Evolutionary conservation across 192 early-diverging fungal species (phyloP).

Genomic region (Coemansia sp.): DNA sequence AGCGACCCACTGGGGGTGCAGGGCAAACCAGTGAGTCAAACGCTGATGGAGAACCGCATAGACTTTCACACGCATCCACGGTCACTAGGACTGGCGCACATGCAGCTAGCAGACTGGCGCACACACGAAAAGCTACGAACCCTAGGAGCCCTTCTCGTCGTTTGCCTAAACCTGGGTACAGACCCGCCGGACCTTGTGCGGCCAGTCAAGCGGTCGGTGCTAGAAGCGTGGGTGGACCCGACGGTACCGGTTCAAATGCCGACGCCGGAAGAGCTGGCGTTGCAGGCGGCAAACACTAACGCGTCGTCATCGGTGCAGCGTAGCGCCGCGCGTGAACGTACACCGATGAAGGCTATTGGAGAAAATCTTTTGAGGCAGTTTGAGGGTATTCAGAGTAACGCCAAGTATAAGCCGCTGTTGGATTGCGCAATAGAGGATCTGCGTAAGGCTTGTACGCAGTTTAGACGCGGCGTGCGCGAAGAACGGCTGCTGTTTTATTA

Average conservation of each 20-base stretch:
- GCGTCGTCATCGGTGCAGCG: slow-evolving; percentile 11
- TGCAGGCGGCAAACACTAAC: slow-evolving; percentile 57
- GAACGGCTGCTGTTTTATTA: slow-evolving; percentile 96
- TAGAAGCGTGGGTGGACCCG: slow-evolving; percentile 97
- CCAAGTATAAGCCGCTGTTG: slow-evolving; percentile 76
- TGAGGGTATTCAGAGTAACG: slow-evolving; percentile 82
- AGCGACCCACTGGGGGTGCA: slow-evolving; percentile 8
- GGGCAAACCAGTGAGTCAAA: slow-evolving; percentile 24
- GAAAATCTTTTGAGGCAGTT: slow-evolving; percentile 91
- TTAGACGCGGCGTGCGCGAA: slow-evolving; percentile 85
- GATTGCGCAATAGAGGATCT: slow-evolving; percentile 94
- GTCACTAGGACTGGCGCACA: slow-evolving; percentile 36
- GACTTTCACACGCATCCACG: slow-evolving; percentile 55
- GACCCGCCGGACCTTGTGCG: slow-evolving; percentile 92
- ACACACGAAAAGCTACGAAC: slow-evolving; percentile 76
- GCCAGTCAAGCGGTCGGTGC: slow-evolving; percentile 81
- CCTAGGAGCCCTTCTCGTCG: slow-evolving; percentile 78
- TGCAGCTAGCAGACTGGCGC: slow-evolving; percentile 64
- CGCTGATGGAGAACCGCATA: slow-evolving; percentile 36
- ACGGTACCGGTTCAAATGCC: slow-evolving; percentile 57
- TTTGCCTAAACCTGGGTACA: slow-evolving; percentile 95
- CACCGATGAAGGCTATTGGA: slow-evolving; percentile 62
- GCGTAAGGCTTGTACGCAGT: slow-evolving; percentile 81
- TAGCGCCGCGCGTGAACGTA: slow-evolving; percentile 20
- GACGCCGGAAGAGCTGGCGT: slow-evolving; percentile 69